Evolutionary conservation across 495 filamentous ascomycete genomes (phyloP).

Genomic region (Pyrenula aspistea): DNA sequence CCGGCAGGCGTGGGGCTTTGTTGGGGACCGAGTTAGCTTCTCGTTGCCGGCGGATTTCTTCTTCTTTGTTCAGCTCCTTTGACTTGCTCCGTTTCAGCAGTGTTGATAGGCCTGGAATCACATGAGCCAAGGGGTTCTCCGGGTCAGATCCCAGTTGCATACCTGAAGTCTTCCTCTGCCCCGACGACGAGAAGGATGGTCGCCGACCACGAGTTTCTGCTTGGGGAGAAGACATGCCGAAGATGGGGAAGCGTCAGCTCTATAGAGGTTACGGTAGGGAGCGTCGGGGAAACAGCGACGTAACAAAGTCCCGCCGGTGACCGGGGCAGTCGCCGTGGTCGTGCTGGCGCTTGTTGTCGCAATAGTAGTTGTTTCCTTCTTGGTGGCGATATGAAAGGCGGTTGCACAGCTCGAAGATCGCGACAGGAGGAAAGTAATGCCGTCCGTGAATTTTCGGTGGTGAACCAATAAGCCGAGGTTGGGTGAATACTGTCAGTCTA

Average conservation of each 20-base stretch:
- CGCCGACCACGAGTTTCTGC: background rate
- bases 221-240: background rate
- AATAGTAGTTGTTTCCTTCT: background rate
- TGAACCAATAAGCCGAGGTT: background rate
- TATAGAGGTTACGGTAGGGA: background rate
- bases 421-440: background rate
- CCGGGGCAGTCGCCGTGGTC: background rate
- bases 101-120: background rate
- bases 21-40: conserved; percentile 52
- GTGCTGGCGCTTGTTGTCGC: background rate
- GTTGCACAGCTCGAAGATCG: background rate
- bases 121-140: background rate
- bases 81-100: conserved; percentile 29
- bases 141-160: background rate
- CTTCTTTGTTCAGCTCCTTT: conserved; percentile 44
- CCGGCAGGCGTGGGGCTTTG: conserved; percentile 69
- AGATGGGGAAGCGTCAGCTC: background rate
- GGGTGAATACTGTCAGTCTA: no score
- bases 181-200: background rate
- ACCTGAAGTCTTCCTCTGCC: background rate
- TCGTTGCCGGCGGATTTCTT: conserved; percentile 56
- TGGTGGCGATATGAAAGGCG: background rate
- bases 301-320: background rate
- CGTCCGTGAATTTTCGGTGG: background rate
- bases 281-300: background rate